Evolutionary conservation across 1,139 yeast species (phyloP), one percentile per base, ranked within the genome.

Genomic region (Suhomyces bribrorum): DNA sequence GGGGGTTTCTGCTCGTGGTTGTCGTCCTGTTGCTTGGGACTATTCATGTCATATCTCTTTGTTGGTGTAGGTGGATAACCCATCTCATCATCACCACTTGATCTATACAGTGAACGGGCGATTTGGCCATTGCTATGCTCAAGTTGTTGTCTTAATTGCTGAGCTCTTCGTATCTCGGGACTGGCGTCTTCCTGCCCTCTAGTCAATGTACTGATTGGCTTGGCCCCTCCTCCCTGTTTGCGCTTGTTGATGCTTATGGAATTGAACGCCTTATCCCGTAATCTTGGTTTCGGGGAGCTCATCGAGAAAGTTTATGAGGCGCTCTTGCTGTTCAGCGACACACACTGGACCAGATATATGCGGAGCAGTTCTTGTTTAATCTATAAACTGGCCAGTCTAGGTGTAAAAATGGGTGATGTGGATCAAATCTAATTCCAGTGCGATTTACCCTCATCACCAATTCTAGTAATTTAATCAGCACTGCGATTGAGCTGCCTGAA

Each of bases 161-260:
- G 41, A 8, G 44, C 44, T 14, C 16, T 31, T 12, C 8, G 29
- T 13, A 41, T 32, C 11, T 34, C 35, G 5, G 18, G 23, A 15
- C 31, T 29, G 13, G 23, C 26, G 12, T n/a, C 27, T 14, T 32
- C 34, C 24, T 27, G 14, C 12, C 23, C 32, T 26, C 23, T 23
- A 20, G 39, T 34, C 8, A 44, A 25, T 3, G 31, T 44, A 31
- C 41, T 42, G 36, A 42, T 29, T 14, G 48, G 48, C 17, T 34
- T 34, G 28, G 38, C 39, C 2, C 48, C 48, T 6, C 47, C 47
- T 12, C 45, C 45, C 16, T 32, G 45, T 28, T 43, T 43, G 20
- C 38, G 31, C 25, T 40, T 39, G 29, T 31, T 32, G 18, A 42
- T 31, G 22, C 43, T 36, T 15, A 44, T 34, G 25, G 45, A 39